Evolutionary conservation across 306 rosid genomes (phyloP), one percentile per base, ranked within the genome.

Genomic region (Hippophae rhamnoides): DNA sequence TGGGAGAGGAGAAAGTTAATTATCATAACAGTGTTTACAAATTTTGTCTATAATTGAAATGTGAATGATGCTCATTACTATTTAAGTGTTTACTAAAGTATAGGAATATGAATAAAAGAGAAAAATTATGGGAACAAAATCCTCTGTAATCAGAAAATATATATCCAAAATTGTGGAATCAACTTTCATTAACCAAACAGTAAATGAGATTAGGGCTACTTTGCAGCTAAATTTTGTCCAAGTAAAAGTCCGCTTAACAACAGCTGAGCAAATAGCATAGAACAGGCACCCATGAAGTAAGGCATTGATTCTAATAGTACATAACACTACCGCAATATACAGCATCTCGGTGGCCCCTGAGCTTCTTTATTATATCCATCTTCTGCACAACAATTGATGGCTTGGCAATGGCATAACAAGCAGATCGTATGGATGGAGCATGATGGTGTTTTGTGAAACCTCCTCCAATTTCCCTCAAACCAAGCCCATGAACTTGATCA

Each of bases 311-410:
- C 44, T 49, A 72, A 69, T 42, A 71, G 64, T 54, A 60, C 51
- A 38, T 60, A 62, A 58, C 40, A 73, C 60, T 89, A 89, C 97
- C 97, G 61, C 97, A 89, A 63, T 89, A 89, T 68, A 89, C 97
- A 78, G 92, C 89, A 79, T 74, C 80, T 50, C 90, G 95, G 57
- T 89, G 97, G 63, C 97, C 97, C 79, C 97, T 72, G 57, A 89
- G 69, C 81, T 86, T 86, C 78, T 74, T 89, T 66, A 75, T 86
- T 72, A 79, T 81, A 72, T 89, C 82, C 90, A 89, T 89, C 80
- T 70, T 86, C 71, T 86, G 89, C 72, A 89, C 86, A 86, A 89
- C 65, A 57, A 95, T 89, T n/a, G 85, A 86, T 63, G 97, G 97
- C 70, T 83, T 86, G 68, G 95, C 95, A 65, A 89, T 79, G 48